phyloP scores from a whole-genome alignment of 352 stramenopile species.

The Phytophthora colocasiae region DNA sequence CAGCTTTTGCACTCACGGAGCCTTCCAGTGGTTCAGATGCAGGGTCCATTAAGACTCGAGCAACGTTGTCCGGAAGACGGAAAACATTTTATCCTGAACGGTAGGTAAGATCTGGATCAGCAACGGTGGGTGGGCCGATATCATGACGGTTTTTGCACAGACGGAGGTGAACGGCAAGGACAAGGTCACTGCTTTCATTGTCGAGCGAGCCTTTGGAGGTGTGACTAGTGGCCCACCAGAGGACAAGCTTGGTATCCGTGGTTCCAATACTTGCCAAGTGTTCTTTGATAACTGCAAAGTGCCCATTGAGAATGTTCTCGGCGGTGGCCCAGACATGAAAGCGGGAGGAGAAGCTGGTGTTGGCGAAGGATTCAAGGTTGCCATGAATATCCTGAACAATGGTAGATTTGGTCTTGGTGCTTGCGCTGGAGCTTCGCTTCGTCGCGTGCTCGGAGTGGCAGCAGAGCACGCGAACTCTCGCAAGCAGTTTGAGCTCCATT shows the following conservation, averaged over 20 bases:
- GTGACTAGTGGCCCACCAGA: constrained; percentile 93
- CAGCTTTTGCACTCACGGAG: constrained; percentile 91
- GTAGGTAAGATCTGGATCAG: constrained; percentile 98
- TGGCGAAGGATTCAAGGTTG: constrained; percentile 93
- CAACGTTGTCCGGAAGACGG: constrained; percentile 91
- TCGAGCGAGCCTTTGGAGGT: constrained; percentile 93
- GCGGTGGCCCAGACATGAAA: constrained; percentile 78
- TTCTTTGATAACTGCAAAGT: constrained; percentile 97
- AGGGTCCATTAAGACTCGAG: constrained; percentile 91
- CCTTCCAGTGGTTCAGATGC: constrained; percentile 92
- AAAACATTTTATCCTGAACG: constrained; percentile 93
- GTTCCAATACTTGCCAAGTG: constrained; percentile 97
- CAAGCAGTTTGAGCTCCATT: constrained; percentile 84
- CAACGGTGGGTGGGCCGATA: constrained; percentile 95
- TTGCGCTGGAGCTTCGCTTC: constrained; percentile 73
- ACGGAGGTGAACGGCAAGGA: constrained; percentile 95
- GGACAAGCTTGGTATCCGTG: constrained; percentile 97
- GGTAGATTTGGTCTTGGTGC: constrained; percentile 89
- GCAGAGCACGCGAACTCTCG: constrained; percentile 80
- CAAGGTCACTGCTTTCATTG: constrained; percentile 98
- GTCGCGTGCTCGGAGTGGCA: constrained; percentile 68
- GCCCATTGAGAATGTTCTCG: constrained; percentile 91
- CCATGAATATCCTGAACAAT: constrained; percentile 95
- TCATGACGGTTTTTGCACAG: constrained; percentile 98
- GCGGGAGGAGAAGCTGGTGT: constrained; percentile 73